phyloP scores from a whole-genome alignment of 2,329 filamentous ascomycete genomes.

The Plenodomus tracheiphilus region DNA sequence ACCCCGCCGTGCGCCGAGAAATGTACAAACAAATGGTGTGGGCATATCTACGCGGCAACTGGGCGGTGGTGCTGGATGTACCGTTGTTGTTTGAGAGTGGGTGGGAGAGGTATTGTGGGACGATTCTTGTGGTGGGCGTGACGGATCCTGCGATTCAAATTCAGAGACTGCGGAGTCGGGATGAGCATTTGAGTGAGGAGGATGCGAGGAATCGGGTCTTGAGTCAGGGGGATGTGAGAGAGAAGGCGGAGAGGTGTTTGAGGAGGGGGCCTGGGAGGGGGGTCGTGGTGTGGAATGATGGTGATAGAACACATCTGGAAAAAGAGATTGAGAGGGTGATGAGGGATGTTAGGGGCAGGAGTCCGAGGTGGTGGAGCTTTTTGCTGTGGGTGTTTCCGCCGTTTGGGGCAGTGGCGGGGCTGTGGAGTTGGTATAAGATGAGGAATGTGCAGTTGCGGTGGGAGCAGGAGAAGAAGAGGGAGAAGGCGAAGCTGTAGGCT shows the following conservation, averaged over 20 bases:
- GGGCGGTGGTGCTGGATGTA: slow-evolving; percentile 91
- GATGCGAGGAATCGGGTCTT: slow-evolving; percentile 85
- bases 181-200: slow-evolving; percentile 76
- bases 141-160: slow-evolving; percentile 81
- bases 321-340: slow-evolving; percentile 69
- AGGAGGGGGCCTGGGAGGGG: slow-evolving; percentile 66
- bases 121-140: slow-evolving; percentile 85
- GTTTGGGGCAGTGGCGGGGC: slow-evolving; percentile 67
- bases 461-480: slow-evolving; percentile 60
- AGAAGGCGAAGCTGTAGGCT: slow-evolving; percentile 62
- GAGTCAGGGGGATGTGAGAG: slow-evolving; percentile 82
- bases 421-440: slow-evolving; percentile 75
- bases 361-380: slow-evolving; percentile 85
- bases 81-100: slow-evolving; percentile 88
- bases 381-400: slow-evolving; percentile 70
- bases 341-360: slow-evolving; percentile 61
- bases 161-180: slow-evolving; percentile 71
- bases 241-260: slow-evolving; percentile 78
- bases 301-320: slow-evolving; percentile 69
- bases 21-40: slow-evolving; percentile 76
- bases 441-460: slow-evolving; percentile 70
- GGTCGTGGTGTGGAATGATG: slow-evolving; percentile 90
- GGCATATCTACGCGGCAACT: slow-evolving; percentile 73
- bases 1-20: slow-evolving; percentile 82
- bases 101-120: slow-evolving; percentile 83